A percentile compares a stretch with the other conserved stretches of the same genome.
phyloP scores from a whole-genome alignment of 495 filamentous ascomycete genomes.

The Thermothielavioides terrestris region DNA sequence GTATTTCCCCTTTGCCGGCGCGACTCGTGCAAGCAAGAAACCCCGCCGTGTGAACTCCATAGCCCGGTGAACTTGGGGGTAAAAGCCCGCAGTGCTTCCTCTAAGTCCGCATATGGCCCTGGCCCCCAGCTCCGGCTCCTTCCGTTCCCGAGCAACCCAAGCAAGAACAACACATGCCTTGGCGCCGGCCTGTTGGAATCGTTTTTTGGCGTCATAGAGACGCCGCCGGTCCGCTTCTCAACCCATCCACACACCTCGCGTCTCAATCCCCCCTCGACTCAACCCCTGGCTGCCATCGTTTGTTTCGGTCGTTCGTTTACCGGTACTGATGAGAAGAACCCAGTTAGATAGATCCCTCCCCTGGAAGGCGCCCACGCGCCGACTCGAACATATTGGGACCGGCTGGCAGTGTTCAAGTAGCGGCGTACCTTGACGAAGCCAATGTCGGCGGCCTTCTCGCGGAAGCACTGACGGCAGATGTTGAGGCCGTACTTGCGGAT shows the following conservation, averaged over 20 bases:
- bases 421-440: conserved; percentile 88
- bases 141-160: neutral
- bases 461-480: conserved; percentile 99
- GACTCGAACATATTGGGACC: too few relatives aligned
- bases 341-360: too few relatives aligned
- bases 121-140: too few relatives aligned
- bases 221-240: neutral
- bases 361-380: too few relatives aligned
- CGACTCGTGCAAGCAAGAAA: conserved; percentile 1
- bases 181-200: conserved; percentile 1
- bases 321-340: conserved; percentile 26
- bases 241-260: conserved; percentile 1
- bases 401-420: too few relatives aligned
- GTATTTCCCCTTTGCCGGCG: conserved; percentile 9
- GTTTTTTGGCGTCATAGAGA: neutral
- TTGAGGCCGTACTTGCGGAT: conserved; percentile 99
- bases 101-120: neutral
- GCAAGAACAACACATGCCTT: neutral
- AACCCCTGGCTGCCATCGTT: neutral
- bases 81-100: too few relatives aligned
- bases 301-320: conserved; percentile 23
- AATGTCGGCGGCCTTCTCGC: conserved; percentile 92
- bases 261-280: neutral
- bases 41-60: conserved; percentile 5
- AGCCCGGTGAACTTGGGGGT: conserved; percentile 2